phyloP scores from a whole-genome alignment of 768 basidiomycete genomes.

The Trichaptum fuscoviolaceum region DNA sequence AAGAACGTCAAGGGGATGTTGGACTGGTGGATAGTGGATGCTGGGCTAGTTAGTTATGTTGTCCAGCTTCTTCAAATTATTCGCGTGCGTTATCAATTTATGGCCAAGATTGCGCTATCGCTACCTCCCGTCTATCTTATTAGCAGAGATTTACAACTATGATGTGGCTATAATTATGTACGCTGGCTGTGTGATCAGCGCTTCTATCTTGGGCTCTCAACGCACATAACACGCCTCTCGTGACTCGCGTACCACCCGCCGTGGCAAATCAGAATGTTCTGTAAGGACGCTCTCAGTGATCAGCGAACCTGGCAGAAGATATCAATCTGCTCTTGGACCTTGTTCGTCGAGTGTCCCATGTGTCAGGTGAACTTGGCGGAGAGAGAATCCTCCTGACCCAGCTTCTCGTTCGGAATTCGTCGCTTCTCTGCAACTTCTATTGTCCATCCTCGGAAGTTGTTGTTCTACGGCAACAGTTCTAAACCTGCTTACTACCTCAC shows the following conservation, averaged over 20 bases:
- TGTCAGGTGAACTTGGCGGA: neutral
- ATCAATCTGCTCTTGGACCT: neutral
- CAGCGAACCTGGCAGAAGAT: neutral
- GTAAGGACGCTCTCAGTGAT: neutral
- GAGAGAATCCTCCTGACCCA: neutral
- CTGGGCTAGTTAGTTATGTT: too few species aligned
- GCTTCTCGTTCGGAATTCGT: neutral
- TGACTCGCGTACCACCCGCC: neutral
- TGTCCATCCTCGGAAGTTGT: neutral
- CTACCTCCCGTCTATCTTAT: neutral
- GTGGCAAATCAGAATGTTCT: conserved; percentile 1
- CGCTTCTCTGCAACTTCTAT: neutral
- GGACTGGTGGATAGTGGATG: too few species aligned
- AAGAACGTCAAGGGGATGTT: too few species aligned
- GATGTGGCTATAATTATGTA: neutral
- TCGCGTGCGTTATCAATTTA: neutral
- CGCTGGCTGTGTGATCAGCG: neutral
- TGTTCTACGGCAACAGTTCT: neutral
- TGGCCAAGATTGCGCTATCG: neutral
- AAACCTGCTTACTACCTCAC: neutral
- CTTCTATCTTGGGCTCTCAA: neutral
- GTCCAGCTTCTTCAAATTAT: neutral
- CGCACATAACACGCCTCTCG: neutral
- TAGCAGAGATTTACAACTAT: neutral
- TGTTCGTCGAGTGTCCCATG: neutral